Evolutionary conservation across 768 basidiomycete genomes (phyloP).

Genomic region (Rhodotorula diobovata): DNA sequence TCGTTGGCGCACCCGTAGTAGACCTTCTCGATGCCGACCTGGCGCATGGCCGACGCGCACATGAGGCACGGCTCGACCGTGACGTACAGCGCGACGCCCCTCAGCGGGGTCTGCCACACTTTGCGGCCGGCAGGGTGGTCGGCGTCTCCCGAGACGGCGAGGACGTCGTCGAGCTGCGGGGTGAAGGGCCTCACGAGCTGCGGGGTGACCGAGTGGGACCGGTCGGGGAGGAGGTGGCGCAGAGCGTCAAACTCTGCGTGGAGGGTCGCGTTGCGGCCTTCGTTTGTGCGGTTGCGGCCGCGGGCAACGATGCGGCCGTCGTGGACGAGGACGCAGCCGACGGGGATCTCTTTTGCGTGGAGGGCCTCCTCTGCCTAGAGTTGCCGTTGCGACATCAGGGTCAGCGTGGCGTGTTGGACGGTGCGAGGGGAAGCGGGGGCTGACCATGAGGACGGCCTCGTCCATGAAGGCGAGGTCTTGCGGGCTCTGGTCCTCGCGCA

Average conservation of each 20-base stretch:
- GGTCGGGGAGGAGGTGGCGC: slow-evolving; percentile 70
- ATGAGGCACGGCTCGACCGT: slow-evolving; percentile 99
- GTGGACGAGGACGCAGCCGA: slow-evolving; percentile 91
- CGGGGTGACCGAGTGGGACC: slow-evolving; percentile 30
- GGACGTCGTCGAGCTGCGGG: slow-evolving; percentile 6
- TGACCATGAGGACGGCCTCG: slow-evolving; percentile 75
- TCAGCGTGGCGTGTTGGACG: background rate
- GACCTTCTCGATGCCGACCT: slow-evolving; percentile 83
- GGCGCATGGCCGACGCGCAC: slow-evolving; percentile 93
- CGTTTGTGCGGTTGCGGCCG: slow-evolving; percentile 89
- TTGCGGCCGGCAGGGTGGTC: slow-evolving; percentile 11
- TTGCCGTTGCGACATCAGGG: background rate
- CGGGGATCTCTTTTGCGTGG: slow-evolving; percentile 79
- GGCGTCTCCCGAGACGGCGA: background rate
- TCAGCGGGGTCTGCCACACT: slow-evolving; percentile 58
- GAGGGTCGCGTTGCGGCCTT: slow-evolving; percentile 87
- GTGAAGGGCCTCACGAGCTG: slow-evolving; percentile 19
- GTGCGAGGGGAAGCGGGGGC: background rate
- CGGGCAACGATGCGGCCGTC: slow-evolving; percentile 69
- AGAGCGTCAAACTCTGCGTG: slow-evolving; percentile 98
- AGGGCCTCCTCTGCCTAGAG: slow-evolving; percentile 64
- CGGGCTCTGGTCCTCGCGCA: slow-evolving; percentile 46
- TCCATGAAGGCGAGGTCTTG: slow-evolving; percentile 64
- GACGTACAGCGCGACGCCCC: slow-evolving; percentile 81
- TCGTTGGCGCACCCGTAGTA: slow-evolving; percentile 93